Evolutionary conservation across 768 basidiomycete species (phyloP), one percentile per base, ranked within the genome.

Genomic region (Gelatoporia subvermispora): DNA sequence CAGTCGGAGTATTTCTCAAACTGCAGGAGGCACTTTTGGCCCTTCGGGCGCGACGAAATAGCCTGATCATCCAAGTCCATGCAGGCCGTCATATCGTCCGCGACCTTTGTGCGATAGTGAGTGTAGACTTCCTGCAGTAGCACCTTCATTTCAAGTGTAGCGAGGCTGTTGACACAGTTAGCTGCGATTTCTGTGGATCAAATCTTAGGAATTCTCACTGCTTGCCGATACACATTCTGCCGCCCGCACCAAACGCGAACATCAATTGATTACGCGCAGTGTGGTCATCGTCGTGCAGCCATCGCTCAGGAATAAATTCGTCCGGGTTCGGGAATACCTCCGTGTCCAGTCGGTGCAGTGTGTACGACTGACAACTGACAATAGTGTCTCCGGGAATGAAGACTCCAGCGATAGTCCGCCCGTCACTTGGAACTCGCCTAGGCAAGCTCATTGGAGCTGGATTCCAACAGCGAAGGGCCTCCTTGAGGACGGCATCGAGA

Each of bases 381-480:
- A 99, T 94, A 61, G 87, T 88, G 55, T 82, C 83, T 23, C 76
- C 80, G 7, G 96, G 96, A 1, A 92, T 92, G 28, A 86, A 93
- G 71, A 96, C 96, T 55, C 87, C 78, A 16, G 80, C 72, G 24
- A 85, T 74, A 65, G 95, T 90, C 20, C 90, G 92, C 81, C 98
- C 97, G 1, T 90, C 68, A 66, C 85, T 88, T 38, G 79, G 87
- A 4, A 89, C 75, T 60, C 78, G 81, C 72, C 98, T 97, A 20
- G 96, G 96, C 31, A 98, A 92, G 36, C 55, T 47, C 95, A 98
- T 98, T 22, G 90, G 88, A 36, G 98, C 94, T 7, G 96, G 94
- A 42, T 94, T 93, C 65, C 86, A 85, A 49, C 91, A 70, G 23
- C 96, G 80, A 65, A 98, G 74, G 56, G 88, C 89, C 72, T 98